A percentile compares a stretch with the other conserved stretches of the same genome.
Evolutionary conservation across 1,139 yeast species (phyloP).

Genomic region (Yamadazyma membranifaciens): DNA sequence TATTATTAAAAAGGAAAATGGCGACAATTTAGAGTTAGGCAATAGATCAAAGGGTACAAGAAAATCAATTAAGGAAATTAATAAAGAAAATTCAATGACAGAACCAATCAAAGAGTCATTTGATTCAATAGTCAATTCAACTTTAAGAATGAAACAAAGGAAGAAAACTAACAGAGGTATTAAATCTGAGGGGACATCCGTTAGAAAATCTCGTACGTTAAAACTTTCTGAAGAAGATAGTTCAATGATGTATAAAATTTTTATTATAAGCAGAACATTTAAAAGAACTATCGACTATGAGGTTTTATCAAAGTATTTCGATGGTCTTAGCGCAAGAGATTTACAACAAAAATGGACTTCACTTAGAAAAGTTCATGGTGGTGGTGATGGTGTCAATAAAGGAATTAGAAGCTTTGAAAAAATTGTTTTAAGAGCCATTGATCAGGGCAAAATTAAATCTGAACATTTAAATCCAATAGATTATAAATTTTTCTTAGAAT

Average conservation of each 20-base stretch:
- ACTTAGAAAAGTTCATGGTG: conserved; percentile 57
- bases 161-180: background rate
- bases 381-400: conserved; percentile 44
- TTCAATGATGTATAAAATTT: conserved; percentile 52
- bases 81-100: background rate
- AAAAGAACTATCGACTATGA: conserved; percentile 58
- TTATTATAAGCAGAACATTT: conserved; percentile 61
- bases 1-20: conserved; percentile 5
- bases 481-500: conserved; percentile 45
- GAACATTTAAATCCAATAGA: conserved; percentile 50
- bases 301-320: conserved; percentile 47
- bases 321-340: conserved; percentile 31
- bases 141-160: conserved; percentile 2
- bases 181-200: background rate
- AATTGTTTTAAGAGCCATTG: conserved; percentile 52
- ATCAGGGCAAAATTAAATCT: conserved; percentile 44
- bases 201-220: conserved; percentile 20
- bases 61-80: conserved; percentile 6
- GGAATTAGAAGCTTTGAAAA: conserved; percentile 61
- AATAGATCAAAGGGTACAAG: background rate
- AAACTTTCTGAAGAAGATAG: conserved; percentile 45
- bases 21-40: background rate
- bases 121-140: conserved; percentile 1
- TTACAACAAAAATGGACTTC: conserved; percentile 63
- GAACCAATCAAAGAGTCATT: background rate